phyloP scores from a whole-genome alignment of 805 yeast genomes.

The Sugiyamaella lignohabitans region DNA sequence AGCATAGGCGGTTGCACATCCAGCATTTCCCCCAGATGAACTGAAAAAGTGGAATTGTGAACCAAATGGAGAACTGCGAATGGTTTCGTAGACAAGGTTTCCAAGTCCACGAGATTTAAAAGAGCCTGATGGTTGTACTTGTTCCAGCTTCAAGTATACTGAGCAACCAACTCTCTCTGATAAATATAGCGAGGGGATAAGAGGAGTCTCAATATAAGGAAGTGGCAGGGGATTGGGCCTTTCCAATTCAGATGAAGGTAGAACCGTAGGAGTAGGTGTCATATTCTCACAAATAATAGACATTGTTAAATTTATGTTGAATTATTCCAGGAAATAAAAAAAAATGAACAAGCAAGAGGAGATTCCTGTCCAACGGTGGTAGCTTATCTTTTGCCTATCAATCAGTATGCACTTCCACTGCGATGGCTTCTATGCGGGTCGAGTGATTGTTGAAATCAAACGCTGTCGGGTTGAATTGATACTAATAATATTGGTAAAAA shows the following conservation, averaged over 20 bases:
- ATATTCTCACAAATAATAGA: background rate
- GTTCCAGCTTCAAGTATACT: conserved; percentile 76
- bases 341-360: too few species aligned
- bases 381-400: background rate
- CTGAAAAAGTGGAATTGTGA: conserved; percentile 50
- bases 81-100: conserved; percentile 61
- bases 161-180: conserved; percentile 66
- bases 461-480: too few species aligned
- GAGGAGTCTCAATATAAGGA: conserved; percentile 57
- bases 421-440: too few species aligned
- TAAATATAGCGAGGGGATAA: conserved; percentile 63
- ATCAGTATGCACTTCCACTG: too few species aligned
- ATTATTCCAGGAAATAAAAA: too few species aligned
- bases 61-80: conserved; percentile 46
- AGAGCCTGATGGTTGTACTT: conserved; percentile 81
- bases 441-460: too few species aligned
- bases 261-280: background rate
- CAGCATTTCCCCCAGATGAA: conserved; percentile 95
- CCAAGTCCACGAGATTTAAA: conserved; percentile 93
- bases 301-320: background rate
- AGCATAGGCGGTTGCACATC: conserved; percentile 93
- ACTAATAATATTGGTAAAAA: too few species aligned
- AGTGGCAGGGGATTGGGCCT: conserved; percentile 8
- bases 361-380: too few species aligned
- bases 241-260: background rate